Base-by-base conservation (phyloP, 1,284 basidiomycete genomes). In the Tremellales sp. region DNA sequence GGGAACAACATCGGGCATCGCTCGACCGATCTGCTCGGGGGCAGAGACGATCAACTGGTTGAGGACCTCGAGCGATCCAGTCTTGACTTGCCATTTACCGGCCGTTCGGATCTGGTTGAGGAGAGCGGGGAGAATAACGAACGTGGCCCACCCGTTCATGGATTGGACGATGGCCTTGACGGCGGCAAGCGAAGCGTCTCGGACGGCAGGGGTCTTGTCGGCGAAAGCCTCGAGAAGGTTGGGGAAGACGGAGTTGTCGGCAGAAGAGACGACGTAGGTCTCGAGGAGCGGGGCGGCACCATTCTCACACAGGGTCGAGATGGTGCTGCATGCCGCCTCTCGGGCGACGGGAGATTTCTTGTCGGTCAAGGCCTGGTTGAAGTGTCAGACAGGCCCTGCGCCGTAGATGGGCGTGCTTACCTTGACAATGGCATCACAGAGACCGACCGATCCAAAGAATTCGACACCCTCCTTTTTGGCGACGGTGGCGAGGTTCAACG, bases 81-180 rank as follows among this genome's bases (percentile, higher is more conserved):
- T 87, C 84, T 99, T 99, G 79, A 97, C 75, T 76, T 98, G 95
- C 95, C 94, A 98, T 78, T 99, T 99, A 69, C 94, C 93, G 68
- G 91, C 88, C 63, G 87, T 88, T 77, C 87, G 87, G 78, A 95
- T 87, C 78, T 97, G 85, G 74, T 89, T 81, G 73, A 98, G 88
- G 71, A 98, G 79, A 57, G 86, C 78, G 51, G 92, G 90, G 68
- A 98, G 85, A 68, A 97, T 74, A 68, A 90, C 81, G 51, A 82
- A 79, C 29, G 86, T 77, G 42, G 85, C 87, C 92, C 93, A 97
- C 27, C 87, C 84, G 78, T 87, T 92, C 85, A 91, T 88, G 60
- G 80, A 78, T 65, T 85, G 78, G 67, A 84, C 84, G 66, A 86
- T 86, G 65, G 79, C 77, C 72, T 82, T 82, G 68, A 94, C 84